Evolutionary conservation across 495 filamentous ascomycete genomes (phyloP).

Genomic region (Penicillium cosmopolitanum): DNA sequence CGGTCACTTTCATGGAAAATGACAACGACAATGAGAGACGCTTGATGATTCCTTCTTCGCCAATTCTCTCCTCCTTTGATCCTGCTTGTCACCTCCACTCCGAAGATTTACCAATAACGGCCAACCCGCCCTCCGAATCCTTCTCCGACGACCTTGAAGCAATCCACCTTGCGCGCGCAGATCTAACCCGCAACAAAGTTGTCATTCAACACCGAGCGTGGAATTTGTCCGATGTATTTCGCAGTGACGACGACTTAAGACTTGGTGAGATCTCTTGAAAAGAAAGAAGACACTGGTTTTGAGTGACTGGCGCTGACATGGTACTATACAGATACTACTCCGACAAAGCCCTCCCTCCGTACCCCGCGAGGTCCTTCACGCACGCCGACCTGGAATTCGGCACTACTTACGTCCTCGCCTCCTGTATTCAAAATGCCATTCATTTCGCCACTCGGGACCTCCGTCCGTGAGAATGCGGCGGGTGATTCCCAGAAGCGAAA

Average conservation of each 20-base stretch:
- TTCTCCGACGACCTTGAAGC: slow-evolving; percentile 67
- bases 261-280: slow-evolving; percentile 38
- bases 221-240: slow-evolving; percentile 61
- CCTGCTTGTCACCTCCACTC: slow-evolving; percentile 57
- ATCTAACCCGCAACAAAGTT: slow-evolving; percentile 57
- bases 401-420: slow-evolving; percentile 39
- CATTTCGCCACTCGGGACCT: slow-evolving; percentile 58
- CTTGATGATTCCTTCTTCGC: slow-evolving; percentile 45
- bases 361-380: slow-evolving; percentile 31
- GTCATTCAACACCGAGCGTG: slow-evolving; percentile 69
- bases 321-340: slow-evolving; percentile 25
- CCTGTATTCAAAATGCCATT: slow-evolving; percentile 58
- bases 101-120: slow-evolving; percentile 32
- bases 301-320: not conserved
- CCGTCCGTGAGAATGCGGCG: slow-evolving; percentile 15
- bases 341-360: slow-evolving; percentile 33
- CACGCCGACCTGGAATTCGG: slow-evolving; percentile 20
- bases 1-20: not conserved
- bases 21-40: slow-evolving; percentile 17
- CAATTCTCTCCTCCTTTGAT: slow-evolving; percentile 54
- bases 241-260: slow-evolving; percentile 62
- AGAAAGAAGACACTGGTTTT: not conserved
- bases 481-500: slow-evolving; percentile 51
- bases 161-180: slow-evolving; percentile 51
- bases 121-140: slow-evolving; percentile 39